Evolutionary conservation across 805 yeast genomes (phyloP).

Genomic region (Jamesozyma jinghongensis): DNA sequence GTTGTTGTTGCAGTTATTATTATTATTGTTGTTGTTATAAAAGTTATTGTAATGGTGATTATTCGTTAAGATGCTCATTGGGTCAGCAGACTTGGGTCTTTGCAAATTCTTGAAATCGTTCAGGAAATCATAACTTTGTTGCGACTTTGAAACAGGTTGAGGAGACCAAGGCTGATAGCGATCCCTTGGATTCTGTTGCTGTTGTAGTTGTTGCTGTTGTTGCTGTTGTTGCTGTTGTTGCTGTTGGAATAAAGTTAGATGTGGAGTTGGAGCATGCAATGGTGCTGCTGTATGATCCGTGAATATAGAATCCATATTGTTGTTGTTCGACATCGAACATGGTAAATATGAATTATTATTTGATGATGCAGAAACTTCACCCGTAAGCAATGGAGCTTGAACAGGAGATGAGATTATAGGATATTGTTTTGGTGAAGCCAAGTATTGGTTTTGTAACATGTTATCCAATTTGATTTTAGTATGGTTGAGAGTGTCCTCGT

Average conservation of each 20-base stretch:
- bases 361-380: conserved; percentile 7
- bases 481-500: conserved; percentile 43
- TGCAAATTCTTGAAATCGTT: conserved; percentile 22
- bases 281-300: too few relatives aligned
- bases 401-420: conserved; percentile 20
- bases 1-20: conserved; percentile 5
- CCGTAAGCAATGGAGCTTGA: conserved; percentile 7
- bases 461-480: conserved; percentile 41
- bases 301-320: too few relatives aligned
- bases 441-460: conserved; percentile 12
- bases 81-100: conserved; percentile 39
- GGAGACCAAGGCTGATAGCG: conserved; percentile 26
- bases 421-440: conserved; percentile 10
- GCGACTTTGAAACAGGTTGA: conserved; percentile 36
- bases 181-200: conserved; percentile 2
- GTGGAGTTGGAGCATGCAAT: not conserved
- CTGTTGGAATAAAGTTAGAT: too few relatives aligned
- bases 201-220: too few relatives aligned
- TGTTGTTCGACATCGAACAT: not conserved
- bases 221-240: too few relatives aligned
- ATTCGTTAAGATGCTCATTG: conserved; percentile 8
- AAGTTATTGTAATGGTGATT: not conserved
- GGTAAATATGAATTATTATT: conserved; percentile 2
- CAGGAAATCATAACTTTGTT: conserved; percentile 21
- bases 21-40: conserved; percentile 4